These are phyloP conservation scores for Polyporus arcularius DNA, from an alignment of 768 basidiomycete species.

Conservation along the genomic window DNA sequence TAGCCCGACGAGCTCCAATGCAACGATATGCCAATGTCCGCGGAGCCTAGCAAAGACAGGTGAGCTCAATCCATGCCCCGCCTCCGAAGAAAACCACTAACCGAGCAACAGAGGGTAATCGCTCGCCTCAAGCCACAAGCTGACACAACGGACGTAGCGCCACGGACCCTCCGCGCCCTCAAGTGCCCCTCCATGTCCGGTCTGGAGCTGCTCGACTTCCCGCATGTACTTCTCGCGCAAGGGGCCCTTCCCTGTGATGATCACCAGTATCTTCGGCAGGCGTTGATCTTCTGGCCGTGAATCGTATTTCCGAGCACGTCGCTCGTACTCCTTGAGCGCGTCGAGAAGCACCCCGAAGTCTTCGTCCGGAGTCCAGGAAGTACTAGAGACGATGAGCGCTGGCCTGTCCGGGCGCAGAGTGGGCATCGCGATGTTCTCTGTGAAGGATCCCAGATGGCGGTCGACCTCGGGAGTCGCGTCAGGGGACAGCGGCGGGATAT, in stretches of 20 bases:
- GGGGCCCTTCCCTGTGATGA: slow-evolving; percentile 92
- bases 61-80: not conserved
- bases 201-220: slow-evolving; percentile 58
- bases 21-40: slow-evolving; percentile 88
- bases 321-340: slow-evolving; percentile 73
- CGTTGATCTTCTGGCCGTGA: slow-evolving; percentile 1
- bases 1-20: slow-evolving; percentile 89
- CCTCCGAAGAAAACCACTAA: slow-evolving; percentile 23
- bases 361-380: slow-evolving; percentile 97
- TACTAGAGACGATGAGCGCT: slow-evolving; percentile 86
- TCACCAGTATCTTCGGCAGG: slow-evolving; percentile 77
- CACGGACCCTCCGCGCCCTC: slow-evolving; percentile 41
- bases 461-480: not conserved
- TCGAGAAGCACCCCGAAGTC: slow-evolving; percentile 85
- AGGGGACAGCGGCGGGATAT: slow-evolving; percentile 32
- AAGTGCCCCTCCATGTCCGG: slow-evolving; percentile 31
- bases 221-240: slow-evolving; percentile 73
- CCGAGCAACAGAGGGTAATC: slow-evolving; percentile 91
- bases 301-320: slow-evolving; percentile 44
- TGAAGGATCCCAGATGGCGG: slow-evolving; percentile 5
- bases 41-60: slow-evolving; percentile 57
- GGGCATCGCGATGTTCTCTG: slow-evolving; percentile 38
- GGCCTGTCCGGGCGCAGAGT: slow-evolving; percentile 71
- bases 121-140: slow-evolving; percentile 84
- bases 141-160: slow-evolving; percentile 76